Base-by-base conservation (phyloP, 148 eudicot species). In the Camellia sinensis region DNA sequence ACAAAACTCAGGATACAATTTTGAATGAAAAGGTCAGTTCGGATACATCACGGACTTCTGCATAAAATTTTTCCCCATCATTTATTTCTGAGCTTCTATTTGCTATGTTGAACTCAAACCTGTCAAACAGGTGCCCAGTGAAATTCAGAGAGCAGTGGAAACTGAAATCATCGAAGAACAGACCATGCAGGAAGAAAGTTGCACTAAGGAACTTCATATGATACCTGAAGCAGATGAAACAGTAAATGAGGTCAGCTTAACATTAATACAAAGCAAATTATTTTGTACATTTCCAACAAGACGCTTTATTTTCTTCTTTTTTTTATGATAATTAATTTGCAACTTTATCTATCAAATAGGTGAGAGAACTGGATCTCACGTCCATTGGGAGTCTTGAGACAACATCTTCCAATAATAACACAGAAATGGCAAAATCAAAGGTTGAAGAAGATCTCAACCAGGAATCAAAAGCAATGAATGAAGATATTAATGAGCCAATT, bases 171-270 rank as follows among this genome's bases (percentile, higher is more conserved):
- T 61, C 40, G 62, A 52, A 76, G 73, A 69, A 75, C 15, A 60
- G 40, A 48, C 3, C 7, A 59, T 0, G 15, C 21, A 82, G 46
- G 79, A 74, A 60, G 72, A 75, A 56, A 53, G 65, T 61, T 57
- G 59, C 57, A 22, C 43, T 13, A 79, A 59, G 44, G 59, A 71
- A 79, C 68, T 71, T 41, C 57, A 43, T 57, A 18, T 6, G 19
- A n/a, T 19, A 41, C 46, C 75, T 14, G 50, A 14, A 13, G 75
- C 44, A 74, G 75, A 74, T 41, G 37, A 14, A 21, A 77, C 46
- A 71, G 74, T 54, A n/a, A 29, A 73, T 37, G 61, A 83, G 85
- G 85, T 83, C 79, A 83, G 85, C 61, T 59, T 52, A 53, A 66
- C 29, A 37, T 66, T 17, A 8, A 53, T 18, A 53, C 13, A n/a